These are phyloP conservation scores for Wickerhamiella azyma DNA, from an alignment of 805 yeast species.

Conservation along the genomic window DNA sequence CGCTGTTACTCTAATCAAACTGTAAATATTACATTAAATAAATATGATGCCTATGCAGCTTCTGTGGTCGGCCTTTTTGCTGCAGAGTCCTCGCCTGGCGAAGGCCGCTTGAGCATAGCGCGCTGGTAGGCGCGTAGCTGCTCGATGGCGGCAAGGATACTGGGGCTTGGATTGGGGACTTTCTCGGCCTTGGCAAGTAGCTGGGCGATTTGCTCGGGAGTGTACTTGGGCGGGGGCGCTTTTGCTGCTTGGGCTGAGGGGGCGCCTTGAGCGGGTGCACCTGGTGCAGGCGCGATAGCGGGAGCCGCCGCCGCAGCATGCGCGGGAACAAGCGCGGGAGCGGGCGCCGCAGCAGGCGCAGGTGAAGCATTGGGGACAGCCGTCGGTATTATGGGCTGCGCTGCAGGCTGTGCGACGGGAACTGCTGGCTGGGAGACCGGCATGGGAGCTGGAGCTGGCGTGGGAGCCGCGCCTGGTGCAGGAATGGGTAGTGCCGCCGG, in stretches of 20 bases:
- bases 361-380: slow-evolving; percentile 5
- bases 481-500: slow-evolving; percentile 6
- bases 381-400: slow-evolving; percentile 3
- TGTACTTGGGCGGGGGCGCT: slow-evolving; percentile 18
- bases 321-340: slow-evolving; percentile 7
- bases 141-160: slow-evolving; percentile 24
- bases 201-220: slow-evolving; percentile 24
- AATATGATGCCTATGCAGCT: not conserved
- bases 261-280: slow-evolving; percentile 3
- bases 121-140: slow-evolving; percentile 25
- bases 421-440: too few species aligned
- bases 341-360: slow-evolving; percentile 8
- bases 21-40: too few species aligned
- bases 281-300: slow-evolving; percentile 3
- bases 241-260: too few species aligned
- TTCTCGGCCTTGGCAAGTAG: slow-evolving; percentile 26
- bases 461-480: slow-evolving; percentile 4
- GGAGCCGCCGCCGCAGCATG: slow-evolving; percentile 9
- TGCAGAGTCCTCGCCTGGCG: not conserved
- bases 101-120: slow-evolving; percentile 17
- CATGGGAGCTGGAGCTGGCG: slow-evolving; percentile 5
- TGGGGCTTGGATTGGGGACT: slow-evolving; percentile 26
- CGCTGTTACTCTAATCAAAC: too few species aligned
- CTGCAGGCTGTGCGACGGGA: too few species aligned
- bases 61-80: slow-evolving; percentile 5